These are phyloP conservation scores for Didymella exigua DNA, from an alignment of 2,329 filamentous ascomycete species.

Conservation along the genomic window DNA sequence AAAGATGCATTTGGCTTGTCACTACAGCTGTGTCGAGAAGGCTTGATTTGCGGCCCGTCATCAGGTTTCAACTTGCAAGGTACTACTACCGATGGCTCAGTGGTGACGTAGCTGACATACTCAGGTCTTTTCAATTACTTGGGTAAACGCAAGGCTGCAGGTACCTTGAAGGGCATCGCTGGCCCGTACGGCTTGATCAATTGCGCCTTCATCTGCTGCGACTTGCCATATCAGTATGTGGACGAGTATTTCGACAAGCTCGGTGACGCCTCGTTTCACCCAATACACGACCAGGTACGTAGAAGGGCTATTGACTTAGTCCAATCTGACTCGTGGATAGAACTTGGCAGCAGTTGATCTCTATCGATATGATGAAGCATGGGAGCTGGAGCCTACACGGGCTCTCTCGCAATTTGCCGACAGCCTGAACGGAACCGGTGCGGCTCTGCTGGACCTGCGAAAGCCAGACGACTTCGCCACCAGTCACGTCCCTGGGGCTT, in stretches of 20 bases:
- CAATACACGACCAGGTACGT: slow-evolving; percentile 26
- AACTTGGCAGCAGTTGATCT: slow-evolving; percentile 26
- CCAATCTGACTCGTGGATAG: slow-evolving; percentile 3
- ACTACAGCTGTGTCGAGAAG: slow-evolving; percentile 61
- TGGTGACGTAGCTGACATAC: not conserved
- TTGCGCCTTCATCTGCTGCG: slow-evolving; percentile 62
- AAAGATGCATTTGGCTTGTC: slow-evolving; percentile 60
- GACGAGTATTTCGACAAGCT: slow-evolving; percentile 65
- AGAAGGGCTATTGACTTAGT: not conserved
- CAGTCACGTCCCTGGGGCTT: slow-evolving; percentile 26
- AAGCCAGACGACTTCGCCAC: slow-evolving; percentile 25
- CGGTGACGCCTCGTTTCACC: slow-evolving; percentile 39
- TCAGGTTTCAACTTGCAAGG: slow-evolving; percentile 64
- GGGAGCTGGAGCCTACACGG: slow-evolving; percentile 23
- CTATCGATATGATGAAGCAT: slow-evolving; percentile 31
- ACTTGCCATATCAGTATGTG: slow-evolving; percentile 68
- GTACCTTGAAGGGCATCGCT: slow-evolving; percentile 18
- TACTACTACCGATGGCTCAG: slow-evolving; percentile 31
- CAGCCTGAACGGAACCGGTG: not conserved
- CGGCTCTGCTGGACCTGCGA: slow-evolving; percentile 23
- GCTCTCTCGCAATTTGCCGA: slow-evolving; percentile 20
- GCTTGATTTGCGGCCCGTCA: slow-evolving; percentile 65
- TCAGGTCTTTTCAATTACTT: slow-evolving; percentile 27
- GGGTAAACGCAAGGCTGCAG: slow-evolving; percentile 17
- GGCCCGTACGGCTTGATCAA: slow-evolving; percentile 17